Conservation (phyloP, 192 early-diverging fungal genomes). For the Podochytrium sp. region DNA sequence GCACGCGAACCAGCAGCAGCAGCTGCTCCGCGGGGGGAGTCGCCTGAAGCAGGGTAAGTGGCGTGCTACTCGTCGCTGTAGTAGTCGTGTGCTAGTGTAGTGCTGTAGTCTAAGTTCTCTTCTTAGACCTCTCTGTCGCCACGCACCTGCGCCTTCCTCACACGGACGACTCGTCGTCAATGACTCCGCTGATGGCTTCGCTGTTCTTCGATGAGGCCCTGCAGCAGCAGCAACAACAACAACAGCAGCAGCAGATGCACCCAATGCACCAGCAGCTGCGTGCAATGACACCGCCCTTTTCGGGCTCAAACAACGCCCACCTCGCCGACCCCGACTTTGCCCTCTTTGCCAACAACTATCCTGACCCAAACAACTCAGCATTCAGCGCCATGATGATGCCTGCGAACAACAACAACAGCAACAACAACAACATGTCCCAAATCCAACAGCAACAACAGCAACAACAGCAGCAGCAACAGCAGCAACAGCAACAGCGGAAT, state of each 20-base stretch:
- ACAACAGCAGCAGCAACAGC: conserved; percentile 15
- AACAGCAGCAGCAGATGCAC: conserved; percentile 5
- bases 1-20: not conserved
- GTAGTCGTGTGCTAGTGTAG: too few relatives aligned
- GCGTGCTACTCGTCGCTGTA: too few relatives aligned
- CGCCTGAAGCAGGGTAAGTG: too few relatives aligned
- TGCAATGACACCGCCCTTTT: not conserved
- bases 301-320: not conserved
- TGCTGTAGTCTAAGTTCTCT: too few relatives aligned
- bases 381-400: too few relatives aligned
- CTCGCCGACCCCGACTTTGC: too few relatives aligned
- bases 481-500: not conserved
- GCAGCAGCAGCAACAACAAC: not conserved
- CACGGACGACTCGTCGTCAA: not conserved
- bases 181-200: conserved; percentile 12
- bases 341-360: not conserved
- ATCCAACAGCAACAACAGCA: not conserved
- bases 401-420: conserved; percentile 2
- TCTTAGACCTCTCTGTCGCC: too few relatives aligned
- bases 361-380: too few relatives aligned
- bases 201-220: conserved; percentile 8
- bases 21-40: too few relatives aligned
- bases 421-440: not conserved
- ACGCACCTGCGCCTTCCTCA: too few relatives aligned
- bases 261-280: not conserved